Evolutionary conservation across 2,329 filamentous ascomycete species (phyloP), one percentile per base, ranked within the genome.

Genomic region (Exutisphaerella laricina): DNA sequence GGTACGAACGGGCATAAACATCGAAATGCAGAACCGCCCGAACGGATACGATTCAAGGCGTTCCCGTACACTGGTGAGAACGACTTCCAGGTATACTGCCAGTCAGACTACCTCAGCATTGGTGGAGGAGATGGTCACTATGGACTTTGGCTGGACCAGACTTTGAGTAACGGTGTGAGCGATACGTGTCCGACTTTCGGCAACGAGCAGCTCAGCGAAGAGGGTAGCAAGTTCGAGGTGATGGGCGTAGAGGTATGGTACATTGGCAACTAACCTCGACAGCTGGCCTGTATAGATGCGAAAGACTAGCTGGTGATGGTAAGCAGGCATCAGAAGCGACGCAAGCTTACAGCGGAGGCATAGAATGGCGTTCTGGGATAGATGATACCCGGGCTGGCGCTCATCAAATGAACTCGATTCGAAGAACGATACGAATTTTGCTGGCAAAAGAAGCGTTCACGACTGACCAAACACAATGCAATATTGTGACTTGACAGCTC

Each of bases 1-100:
- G 40, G 36, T 21, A 54, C 40, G 51, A 60, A 49, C 45, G 61
- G 51, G n/a, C 46, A 51, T 34, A 46, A 36, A 17, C 39, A 33
- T 13, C 12, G 6, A 12, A 46, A 37, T 17, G 62, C 43, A 70
- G 66, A 54, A 68, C 79, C 80, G 3, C 78, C 80, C 4, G 85
- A 90, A 49, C 76, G 80, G 18, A 87, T 97, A 54, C 81, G 92
- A 14, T 98, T 98, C 75, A 96, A 95, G 67, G 90, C 90, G 0
- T 98, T 97, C 58, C 89, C 90, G 0, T 97, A 96, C 61, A 94
- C 85, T 43, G 92, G 92, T 4, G 78, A 94, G 29, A 97, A 98
- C 64, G 92, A 97, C 65, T 98, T 94, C 63, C 88, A 90, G 71
- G 92, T 97, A 54, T 85, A 94, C 58, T 97, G 90, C 66, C 88